A percentile compares a stretch with the other conserved stretches of the same genome.
Conservation (phyloP, 805 yeast genomes). For the Candida sithepensis region DNA sequence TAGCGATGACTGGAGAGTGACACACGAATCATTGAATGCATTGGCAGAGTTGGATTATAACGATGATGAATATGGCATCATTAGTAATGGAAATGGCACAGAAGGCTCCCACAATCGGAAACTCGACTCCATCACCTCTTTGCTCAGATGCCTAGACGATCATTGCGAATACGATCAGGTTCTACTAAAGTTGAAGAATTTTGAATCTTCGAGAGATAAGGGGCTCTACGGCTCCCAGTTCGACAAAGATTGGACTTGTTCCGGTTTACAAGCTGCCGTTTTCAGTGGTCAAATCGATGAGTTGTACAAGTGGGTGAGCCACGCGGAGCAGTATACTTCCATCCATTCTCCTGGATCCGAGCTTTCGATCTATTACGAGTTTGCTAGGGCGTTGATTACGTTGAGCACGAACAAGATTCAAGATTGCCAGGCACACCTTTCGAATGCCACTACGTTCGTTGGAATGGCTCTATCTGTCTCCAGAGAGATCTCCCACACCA, state of each 20-base stretch:
- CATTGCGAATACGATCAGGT: conserved; percentile 74
- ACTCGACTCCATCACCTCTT: conserved; percentile 45
- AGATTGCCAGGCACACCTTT: conserved; percentile 38
- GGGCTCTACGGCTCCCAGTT: background rate
- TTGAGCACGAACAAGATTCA: conserved; percentile 33
- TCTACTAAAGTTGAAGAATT: conserved; percentile 43
- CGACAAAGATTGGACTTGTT: conserved; percentile 55
- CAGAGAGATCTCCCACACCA: conserved; percentile 47
- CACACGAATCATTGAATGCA: conserved; percentile 79
- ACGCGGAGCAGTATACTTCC: conserved; percentile 38
- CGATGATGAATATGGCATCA: conserved; percentile 4
- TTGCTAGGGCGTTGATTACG: conserved; percentile 60
- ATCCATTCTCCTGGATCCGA: conserved; percentile 44
- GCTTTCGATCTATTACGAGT: conserved; percentile 54
- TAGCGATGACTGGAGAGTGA: conserved; percentile 81
- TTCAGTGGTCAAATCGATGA: conserved; percentile 51
- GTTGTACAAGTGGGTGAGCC: conserved; percentile 55
- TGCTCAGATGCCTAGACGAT: conserved; percentile 67
- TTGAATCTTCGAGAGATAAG: conserved; percentile 15
- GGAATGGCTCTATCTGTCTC: conserved; percentile 56
- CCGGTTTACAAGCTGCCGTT: conserved; percentile 76
- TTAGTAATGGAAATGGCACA: background rate
- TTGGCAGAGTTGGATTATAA: conserved; percentile 40
- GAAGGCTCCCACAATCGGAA: conserved; percentile 17
- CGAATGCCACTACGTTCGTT: conserved; percentile 52